Percentiles rank a stretch among this genome's conserved stretches.
Conservation (phyloP, 108 stramenopile species). For the Nitzschia palea region DNA sequence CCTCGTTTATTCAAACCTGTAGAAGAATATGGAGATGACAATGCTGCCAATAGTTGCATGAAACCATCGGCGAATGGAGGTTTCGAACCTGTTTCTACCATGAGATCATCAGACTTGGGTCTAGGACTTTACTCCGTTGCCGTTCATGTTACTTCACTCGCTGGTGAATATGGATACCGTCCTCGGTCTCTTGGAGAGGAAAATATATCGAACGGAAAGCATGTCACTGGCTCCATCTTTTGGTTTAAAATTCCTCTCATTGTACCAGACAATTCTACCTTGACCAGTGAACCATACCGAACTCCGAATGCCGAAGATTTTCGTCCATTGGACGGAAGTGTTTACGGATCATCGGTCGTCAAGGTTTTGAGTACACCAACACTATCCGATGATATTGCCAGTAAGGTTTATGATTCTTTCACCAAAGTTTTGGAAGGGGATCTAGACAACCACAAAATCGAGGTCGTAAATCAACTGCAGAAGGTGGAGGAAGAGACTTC, state of each 20-base stretch:
- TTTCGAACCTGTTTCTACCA: neutral
- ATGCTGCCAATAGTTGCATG: conserved; percentile 5
- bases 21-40: conserved; percentile 11
- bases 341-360: neutral
- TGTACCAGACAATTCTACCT: conserved; percentile 7
- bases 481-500: neutral
- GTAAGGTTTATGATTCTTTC: neutral
- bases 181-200: conserved; percentile 23
- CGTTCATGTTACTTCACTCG: conserved; percentile 44
- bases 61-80: conserved; percentile 1
- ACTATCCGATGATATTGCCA: neutral
- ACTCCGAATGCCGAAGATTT: too few species aligned
- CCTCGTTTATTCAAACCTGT: conserved; percentile 50
- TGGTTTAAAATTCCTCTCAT: conserved; percentile 66
- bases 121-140: conserved; percentile 67
- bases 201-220: neutral
- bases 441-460: neutral
- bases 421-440: conserved; percentile 2
- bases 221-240: conserved; percentile 45
- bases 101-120: conserved; percentile 25
- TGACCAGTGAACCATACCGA: too few species aligned
- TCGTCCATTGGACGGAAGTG: too few species aligned
- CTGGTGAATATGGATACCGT: conserved; percentile 61
- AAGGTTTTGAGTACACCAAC: conserved; percentile 6
- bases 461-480: neutral